Percentiles rank a stretch among this genome's conserved stretches.
These are phyloP conservation scores for Colletotrichum salicis DNA, from an alignment of 2,329 filamentous ascomycete species.

Conservation along the genomic window DNA sequence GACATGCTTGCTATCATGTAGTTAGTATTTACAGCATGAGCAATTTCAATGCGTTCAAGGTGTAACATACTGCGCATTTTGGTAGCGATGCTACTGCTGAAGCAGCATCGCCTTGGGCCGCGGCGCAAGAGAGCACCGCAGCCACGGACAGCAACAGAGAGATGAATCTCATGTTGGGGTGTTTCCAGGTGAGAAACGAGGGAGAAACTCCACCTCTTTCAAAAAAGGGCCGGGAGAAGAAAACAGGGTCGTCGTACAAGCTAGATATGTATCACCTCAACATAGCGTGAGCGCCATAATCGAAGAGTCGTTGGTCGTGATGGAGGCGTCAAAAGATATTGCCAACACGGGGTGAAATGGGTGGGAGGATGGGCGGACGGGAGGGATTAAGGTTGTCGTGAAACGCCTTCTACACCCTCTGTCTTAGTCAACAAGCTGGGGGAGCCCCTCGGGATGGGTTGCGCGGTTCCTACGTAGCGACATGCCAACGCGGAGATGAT, in stretches of 20 bases:
- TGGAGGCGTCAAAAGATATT: constrained; percentile 20
- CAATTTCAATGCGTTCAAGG: neutral
- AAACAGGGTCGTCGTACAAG: neutral
- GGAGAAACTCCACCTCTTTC: constrained; percentile 13
- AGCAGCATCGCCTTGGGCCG: constrained; percentile 23
- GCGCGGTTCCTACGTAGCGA: constrained; percentile 18
- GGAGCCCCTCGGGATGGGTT: neutral
- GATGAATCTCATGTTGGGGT: constrained; percentile 24
- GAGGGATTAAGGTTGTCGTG: constrained; percentile 32
- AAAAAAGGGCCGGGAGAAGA: neutral
- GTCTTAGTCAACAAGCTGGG: constrained; percentile 27
- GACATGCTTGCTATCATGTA: constrained; percentile 40
- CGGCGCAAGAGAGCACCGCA: constrained; percentile 21
- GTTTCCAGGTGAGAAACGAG: neutral
- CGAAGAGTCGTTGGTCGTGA: constrained; percentile 17
- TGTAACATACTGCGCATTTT: constrained; percentile 44
- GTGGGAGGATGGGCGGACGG: neutral
- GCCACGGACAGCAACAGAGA: constrained; percentile 24
- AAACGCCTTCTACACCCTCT: constrained; percentile 15
- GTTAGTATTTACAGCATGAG: neutral
- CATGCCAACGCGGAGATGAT: constrained; percentile 32
- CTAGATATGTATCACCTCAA: constrained; percentile 29
- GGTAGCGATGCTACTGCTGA: constrained; percentile 40
- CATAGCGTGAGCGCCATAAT: constrained; percentile 22
- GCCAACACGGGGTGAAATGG: neutral